These are phyloP conservation scores for Leccinum boreale DNA, from an alignment of 768 basidiomycete species.

Conservation along the genomic window DNA sequence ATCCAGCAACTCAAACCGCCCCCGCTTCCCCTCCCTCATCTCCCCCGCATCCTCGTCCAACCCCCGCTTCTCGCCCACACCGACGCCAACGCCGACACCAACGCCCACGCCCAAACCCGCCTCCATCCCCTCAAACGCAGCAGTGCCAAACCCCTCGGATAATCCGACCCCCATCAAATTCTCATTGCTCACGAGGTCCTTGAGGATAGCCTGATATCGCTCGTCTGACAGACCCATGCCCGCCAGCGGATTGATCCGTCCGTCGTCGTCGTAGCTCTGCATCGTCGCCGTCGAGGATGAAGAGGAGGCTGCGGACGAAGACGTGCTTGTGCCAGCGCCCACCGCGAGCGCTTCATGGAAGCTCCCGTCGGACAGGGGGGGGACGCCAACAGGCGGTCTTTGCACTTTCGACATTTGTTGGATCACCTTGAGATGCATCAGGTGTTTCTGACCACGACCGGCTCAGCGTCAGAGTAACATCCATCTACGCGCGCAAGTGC, in stretches of 20 bases:
- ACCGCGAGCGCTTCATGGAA: constrained; percentile 56
- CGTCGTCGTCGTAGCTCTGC: constrained; percentile 36
- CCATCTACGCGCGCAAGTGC: not conserved
- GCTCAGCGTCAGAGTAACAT: not conserved
- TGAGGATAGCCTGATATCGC: constrained; percentile 78
- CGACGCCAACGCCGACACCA: not conserved
- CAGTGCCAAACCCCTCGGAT: constrained; percentile 19
- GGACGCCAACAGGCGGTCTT: constrained; percentile 58
- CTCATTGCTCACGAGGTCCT: constrained; percentile 67
- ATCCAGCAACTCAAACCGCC: constrained; percentile 60
- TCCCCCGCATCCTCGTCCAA: constrained; percentile 38
- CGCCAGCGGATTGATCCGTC: constrained; percentile 76
- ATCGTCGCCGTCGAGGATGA: constrained; percentile 28
- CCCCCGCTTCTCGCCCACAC: constrained; percentile 34
- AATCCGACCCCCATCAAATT: constrained; percentile 46
- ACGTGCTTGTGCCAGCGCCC: constrained; percentile 23
- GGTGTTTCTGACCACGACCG: constrained; percentile 58
- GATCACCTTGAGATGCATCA: constrained; percentile 83
- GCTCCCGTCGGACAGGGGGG: constrained; percentile 49
- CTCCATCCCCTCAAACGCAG: constrained; percentile 16
- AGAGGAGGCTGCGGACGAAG: not conserved
- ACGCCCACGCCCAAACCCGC: constrained; percentile 8
- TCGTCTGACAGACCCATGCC: constrained; percentile 88
- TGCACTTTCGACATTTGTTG: constrained; percentile 71
- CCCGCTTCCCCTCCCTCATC: constrained; percentile 49